phyloP scores from a whole-genome alignment of 106 monocot species.

The Acorus calamus region DNA sequence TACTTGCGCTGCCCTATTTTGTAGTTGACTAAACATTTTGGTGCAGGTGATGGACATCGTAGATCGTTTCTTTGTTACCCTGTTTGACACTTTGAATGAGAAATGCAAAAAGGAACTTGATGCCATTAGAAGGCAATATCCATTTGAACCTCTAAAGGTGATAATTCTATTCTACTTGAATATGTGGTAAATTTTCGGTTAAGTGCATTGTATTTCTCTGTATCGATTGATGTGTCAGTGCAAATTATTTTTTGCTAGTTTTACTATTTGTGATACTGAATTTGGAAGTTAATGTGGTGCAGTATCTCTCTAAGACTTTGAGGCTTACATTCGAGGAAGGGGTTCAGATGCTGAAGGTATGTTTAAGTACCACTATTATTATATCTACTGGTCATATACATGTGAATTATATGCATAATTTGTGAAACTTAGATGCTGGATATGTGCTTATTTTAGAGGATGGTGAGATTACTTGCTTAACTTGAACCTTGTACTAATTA shows the following conservation, averaged over 20 bases:
- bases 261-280: not conserved
- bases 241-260: not conserved
- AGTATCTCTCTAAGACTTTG: slow-evolving; percentile 80
- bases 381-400: not conserved
- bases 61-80: slow-evolving; percentile 66
- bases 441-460: too few species aligned
- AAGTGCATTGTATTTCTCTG: not conserved
- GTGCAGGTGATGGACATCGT: slow-evolving; percentile 84
- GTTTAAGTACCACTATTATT: slow-evolving; percentile 4
- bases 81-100: slow-evolving; percentile 79
- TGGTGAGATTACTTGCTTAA: too few species aligned
- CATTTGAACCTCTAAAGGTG: slow-evolving; percentile 89
- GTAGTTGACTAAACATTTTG: not conserved
- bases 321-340: slow-evolving; percentile 75
- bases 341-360: slow-evolving; percentile 88
- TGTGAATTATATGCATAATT: too few species aligned
- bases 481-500: too few species aligned
- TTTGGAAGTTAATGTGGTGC: slow-evolving; percentile 3
- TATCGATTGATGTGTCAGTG: not conserved
- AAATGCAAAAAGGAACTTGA: slow-evolving; percentile 79
- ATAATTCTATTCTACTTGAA: too few species aligned
- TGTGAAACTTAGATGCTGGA: too few species aligned
- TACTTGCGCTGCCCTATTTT: not conserved
- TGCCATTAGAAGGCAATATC: slow-evolving; percentile 65
- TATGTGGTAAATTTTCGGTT: not conserved